Evolutionary conservation across 345 rosid species (phyloP).

Genomic region (Eucalyptus guilfoylei): DNA sequence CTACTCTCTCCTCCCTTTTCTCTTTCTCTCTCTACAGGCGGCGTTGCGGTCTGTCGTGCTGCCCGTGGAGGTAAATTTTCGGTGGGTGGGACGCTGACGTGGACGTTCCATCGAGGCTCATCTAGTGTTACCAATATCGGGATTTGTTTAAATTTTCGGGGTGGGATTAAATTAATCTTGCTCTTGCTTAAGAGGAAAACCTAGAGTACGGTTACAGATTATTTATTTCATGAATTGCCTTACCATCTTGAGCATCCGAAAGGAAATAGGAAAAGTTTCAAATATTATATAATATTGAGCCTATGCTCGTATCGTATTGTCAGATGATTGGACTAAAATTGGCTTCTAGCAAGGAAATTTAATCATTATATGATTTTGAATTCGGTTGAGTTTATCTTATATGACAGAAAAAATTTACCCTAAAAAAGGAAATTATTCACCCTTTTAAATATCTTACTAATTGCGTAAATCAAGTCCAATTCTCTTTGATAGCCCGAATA

Average conservation of each 20-base stretch:
- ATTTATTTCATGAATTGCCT: not conserved
- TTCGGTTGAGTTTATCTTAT: not conserved
- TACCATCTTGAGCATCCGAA: not conserved
- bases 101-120: not conserved
- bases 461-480: not conserved
- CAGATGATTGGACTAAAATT: not conserved
- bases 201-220: too few relatives aligned
- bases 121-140: not conserved
- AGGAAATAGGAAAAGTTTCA: too few relatives aligned
- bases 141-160: not conserved
- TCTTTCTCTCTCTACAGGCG: not conserved
- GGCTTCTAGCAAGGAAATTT: not conserved
- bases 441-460: not conserved
- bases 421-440: not conserved
- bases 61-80: not conserved
- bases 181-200: not conserved
- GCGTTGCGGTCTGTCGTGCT: not conserved
- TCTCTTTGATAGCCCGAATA: not conserved
- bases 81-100: not conserved
- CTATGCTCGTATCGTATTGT: not conserved
- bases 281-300: not conserved
- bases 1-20: not conserved
- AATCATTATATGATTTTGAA: not conserved
- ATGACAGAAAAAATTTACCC: not conserved
- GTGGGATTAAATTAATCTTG: not conserved